These are phyloP conservation scores for Daedaleopsis sinensis DNA, from an alignment of 768 basidiomycete species.

Conservation along the genomic window DNA sequence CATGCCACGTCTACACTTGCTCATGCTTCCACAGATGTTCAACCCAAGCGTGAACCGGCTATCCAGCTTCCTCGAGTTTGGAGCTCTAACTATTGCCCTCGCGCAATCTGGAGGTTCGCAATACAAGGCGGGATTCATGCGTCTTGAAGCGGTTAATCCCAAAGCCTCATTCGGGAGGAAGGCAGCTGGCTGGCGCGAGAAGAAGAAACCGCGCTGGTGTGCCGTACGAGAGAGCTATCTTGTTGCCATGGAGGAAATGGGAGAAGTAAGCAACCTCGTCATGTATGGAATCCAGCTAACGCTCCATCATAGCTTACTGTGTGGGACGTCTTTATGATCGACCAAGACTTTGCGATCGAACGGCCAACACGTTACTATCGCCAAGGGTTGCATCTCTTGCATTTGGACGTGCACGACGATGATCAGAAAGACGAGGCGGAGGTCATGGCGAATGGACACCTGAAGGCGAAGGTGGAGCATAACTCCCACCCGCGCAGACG, in stretches of 20 bases:
- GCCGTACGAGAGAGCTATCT: constrained; percentile 91
- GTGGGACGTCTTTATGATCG: constrained; percentile 94
- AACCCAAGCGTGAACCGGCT: constrained; percentile 90
- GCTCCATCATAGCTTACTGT: constrained; percentile 58
- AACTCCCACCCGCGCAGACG: constrained; percentile 23
- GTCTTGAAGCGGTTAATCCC: constrained; percentile 54
- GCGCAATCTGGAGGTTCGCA: constrained; percentile 84
- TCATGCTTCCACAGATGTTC: constrained; percentile 71
- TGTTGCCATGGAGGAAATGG: constrained; percentile 83
- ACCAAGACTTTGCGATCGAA: constrained; percentile 85
- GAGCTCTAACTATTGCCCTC: constrained; percentile 79
- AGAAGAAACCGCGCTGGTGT: constrained; percentile 83
- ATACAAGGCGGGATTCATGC: constrained; percentile 87
- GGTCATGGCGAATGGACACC: constrained; percentile 2
- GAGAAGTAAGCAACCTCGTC: constrained; percentile 56
- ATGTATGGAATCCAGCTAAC: not conserved
- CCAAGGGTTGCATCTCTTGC: constrained; percentile 75
- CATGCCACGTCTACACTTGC: not conserved
- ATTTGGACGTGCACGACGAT: constrained; percentile 33
- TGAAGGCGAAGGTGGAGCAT: constrained; percentile 5
- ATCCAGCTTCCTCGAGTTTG: constrained; percentile 89
- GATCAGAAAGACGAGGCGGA: constrained; percentile 24
- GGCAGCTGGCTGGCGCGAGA: constrained; percentile 68
- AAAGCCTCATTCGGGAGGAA: constrained; percentile 43
- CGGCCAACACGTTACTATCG: constrained; percentile 90